phyloP scores from a whole-genome alignment of 2,329 filamentous ascomycete genomes.

The Aspergillus tamarii region DNA sequence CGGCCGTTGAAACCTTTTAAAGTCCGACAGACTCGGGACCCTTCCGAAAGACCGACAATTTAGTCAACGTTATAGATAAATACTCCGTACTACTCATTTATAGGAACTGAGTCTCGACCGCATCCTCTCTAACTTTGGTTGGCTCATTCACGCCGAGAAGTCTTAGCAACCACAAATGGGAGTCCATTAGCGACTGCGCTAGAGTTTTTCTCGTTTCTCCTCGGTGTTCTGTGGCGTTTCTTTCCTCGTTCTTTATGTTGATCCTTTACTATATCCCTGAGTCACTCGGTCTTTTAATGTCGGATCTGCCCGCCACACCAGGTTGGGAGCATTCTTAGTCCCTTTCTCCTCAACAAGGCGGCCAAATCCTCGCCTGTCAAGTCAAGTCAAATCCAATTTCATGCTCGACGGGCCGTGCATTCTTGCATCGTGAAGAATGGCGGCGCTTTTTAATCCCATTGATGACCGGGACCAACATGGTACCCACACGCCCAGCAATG shows the following conservation, averaged over 20 bases:
- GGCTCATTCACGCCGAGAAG: not conserved
- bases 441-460: not conserved
- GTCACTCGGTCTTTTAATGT: not conserved
- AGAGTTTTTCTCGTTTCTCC: not conserved
- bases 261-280: not conserved
- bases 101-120: not conserved
- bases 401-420: not conserved
- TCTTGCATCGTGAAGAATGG: conserved; percentile 7
- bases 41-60: not conserved
- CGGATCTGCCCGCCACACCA: conserved; percentile 9
- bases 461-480: not conserved
- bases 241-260: not conserved
- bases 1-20: not conserved
- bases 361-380: not conserved
- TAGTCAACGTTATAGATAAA: not conserved
- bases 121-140: not conserved
- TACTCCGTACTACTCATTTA: not conserved
- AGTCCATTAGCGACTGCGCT: not conserved
- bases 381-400: not conserved
- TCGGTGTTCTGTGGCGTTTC: not conserved
- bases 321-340: not conserved
- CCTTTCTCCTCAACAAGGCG: not conserved
- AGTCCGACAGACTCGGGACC: not conserved
- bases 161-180: not conserved
- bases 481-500: not conserved